These are phyloP conservation scores for Mortierella sp. DNA, from an alignment of 371 early-diverging fungal species.

Conservation along the genomic window DNA sequence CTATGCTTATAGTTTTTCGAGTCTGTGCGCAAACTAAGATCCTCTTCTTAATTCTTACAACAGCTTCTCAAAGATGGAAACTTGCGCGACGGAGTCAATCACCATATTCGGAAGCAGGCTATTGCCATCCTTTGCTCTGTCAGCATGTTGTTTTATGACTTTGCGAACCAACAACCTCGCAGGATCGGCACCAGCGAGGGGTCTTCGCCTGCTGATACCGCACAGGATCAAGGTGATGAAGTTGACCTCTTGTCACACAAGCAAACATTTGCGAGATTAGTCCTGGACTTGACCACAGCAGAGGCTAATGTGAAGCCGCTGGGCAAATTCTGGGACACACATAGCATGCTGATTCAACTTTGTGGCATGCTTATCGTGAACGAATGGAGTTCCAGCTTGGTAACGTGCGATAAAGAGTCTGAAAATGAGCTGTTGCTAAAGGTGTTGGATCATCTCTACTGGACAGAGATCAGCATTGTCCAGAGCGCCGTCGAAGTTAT, in stretches of 20 bases:
- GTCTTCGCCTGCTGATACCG: neutral
- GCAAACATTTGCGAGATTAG: conserved; percentile 36
- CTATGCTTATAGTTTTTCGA: neutral
- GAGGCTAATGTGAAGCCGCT: conserved; percentile 48
- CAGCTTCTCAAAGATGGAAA: conserved; percentile 45
- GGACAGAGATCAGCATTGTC: conserved; percentile 71
- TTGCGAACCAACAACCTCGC: conserved; percentile 9
- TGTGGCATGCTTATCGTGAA: conserved; percentile 51
- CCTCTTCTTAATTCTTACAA: neutral
- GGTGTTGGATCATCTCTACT: conserved; percentile 79
- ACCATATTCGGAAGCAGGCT: conserved; percentile 45
- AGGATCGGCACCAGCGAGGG: no score
- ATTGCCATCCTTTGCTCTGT: conserved; percentile 51
- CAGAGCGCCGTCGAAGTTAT: conserved; percentile 78
- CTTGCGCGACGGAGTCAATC: conserved; percentile 44
- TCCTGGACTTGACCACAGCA: conserved; percentile 37
- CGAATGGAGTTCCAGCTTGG: conserved; percentile 45
- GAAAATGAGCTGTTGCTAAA: conserved; percentile 71
- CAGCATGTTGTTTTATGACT: conserved; percentile 49
- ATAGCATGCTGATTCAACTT: conserved; percentile 51
- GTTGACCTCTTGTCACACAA: conserved; percentile 29
- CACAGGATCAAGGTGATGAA: neutral
- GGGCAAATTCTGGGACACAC: conserved; percentile 56
- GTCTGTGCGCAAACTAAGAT: neutral
- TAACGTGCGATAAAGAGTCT: conserved; percentile 52